Evolutionary conservation across 805 yeast genomes (phyloP), one percentile per base, ranked within the genome.

Genomic region (Priceomyces melissophilus): DNA sequence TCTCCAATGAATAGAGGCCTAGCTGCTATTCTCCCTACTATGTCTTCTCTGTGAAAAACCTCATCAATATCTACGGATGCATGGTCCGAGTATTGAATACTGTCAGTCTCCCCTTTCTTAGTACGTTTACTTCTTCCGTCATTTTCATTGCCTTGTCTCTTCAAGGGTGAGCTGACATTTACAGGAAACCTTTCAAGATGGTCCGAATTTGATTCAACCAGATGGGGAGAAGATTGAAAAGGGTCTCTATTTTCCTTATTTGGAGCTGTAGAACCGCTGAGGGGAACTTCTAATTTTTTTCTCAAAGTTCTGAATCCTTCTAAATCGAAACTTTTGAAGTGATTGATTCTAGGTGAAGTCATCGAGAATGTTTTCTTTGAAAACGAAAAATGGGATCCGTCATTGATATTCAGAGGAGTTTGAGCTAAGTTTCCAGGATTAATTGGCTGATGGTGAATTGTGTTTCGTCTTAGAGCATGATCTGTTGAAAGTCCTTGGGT

Each of bases 401-500:
- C n/a, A 35, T 27, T 29, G 25, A 20, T 5, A 20, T 20, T 20
- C 30, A 41, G 37, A 2, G 54, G 54, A 5, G 54, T 45, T 20
- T 45, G 44, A 2, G 39, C 38, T 14, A 44, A 42, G n/a, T 41
- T 40, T 8, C 14, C 35, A 20, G 40, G 35, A 17, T 35, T 27
- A 16, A 29, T 15, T 9, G 45, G 40, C 12, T 25, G 41, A 13
- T 39, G 41, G 26, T 49, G 50, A n/a, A 51, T 43, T 2, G 55
- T 50, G 35, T 57, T 62, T 47, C 67, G 55, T 43, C 66, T 44
- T 9, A 49, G 49, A 6, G 45, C 53, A 42, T 68, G 71, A 44
- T 69, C 69, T 41, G 67, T 62, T 2, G 65, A 52, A 29, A 76
- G 52, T 0, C 81, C 81, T 50, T 76, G 80, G 2, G 78, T 76